These are phyloP conservation scores for Ceriops zippeliana DNA, from an alignment of 345 rosid species.

Conservation along the genomic window DNA sequence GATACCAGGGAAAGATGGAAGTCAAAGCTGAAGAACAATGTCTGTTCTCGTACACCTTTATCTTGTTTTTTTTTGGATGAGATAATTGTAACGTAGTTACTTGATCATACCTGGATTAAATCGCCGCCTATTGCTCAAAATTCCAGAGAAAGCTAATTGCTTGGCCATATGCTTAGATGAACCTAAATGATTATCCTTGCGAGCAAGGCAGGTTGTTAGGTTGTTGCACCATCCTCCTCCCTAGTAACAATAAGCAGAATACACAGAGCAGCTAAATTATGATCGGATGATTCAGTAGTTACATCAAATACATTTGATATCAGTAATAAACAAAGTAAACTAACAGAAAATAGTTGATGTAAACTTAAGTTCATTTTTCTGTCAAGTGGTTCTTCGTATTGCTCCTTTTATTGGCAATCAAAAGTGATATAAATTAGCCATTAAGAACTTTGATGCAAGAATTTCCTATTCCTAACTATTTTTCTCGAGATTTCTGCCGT, in stretches of 20 bases:
- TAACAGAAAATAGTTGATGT: too few species aligned
- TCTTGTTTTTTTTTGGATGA: too few species aligned
- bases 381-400: too few species aligned
- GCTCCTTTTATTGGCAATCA: not conserved
- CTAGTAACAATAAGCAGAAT: slow-evolving; percentile 16
- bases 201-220: slow-evolving; percentile 51
- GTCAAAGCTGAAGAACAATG: not conserved
- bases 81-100: not conserved
- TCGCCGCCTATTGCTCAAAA: slow-evolving; percentile 49
- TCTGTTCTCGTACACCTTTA: not conserved
- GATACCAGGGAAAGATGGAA: not conserved
- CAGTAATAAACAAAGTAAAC: not conserved
- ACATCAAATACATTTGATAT: not conserved
- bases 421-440: not conserved
- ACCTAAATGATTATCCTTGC: slow-evolving; percentile 69
- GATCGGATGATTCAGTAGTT: not conserved
- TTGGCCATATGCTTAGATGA: slow-evolving; percentile 73
- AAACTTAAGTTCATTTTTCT: too few species aligned
- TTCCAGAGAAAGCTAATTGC: slow-evolving; percentile 73
- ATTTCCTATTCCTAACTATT: not conserved
- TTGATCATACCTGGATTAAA: slow-evolving; percentile 66
- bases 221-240: slow-evolving; percentile 99
- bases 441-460: not conserved
- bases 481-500: not conserved
- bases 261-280: too few species aligned